Evolutionary conservation across 768 basidiomycete species (phyloP), one percentile per base, ranked within the genome.

Genomic region (Lentinus brumalis): DNA sequence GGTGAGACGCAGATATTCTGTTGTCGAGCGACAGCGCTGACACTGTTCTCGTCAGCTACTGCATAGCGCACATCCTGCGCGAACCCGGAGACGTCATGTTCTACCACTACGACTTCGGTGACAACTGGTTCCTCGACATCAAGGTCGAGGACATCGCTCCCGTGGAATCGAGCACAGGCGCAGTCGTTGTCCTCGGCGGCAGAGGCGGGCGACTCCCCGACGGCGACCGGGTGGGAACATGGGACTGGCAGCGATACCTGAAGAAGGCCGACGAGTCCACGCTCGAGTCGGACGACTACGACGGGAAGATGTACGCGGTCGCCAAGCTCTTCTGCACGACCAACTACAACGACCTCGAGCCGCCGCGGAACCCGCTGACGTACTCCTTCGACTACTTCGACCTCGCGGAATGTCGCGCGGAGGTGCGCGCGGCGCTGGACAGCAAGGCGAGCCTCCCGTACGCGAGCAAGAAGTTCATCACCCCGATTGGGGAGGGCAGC

Each of bases 41-140:
- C 42, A 5, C 6, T 15, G 5, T 12, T 14, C 41, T 42, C 14
- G 5, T 12, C 60, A 61, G 60, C 2, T 61, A 47, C n/a, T 46
- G 12, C 5, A 40, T 61, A 21, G 60, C 54, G 29, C 60, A 61
- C 29, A 30, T 61, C 49, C 26, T 61, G 12, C 60, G 18, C 4
- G 21, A 46, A 11, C 49, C 47, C 2, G 60, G 55, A 4, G 40
- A 61, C n/a, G 50, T 42, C 14, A 56, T 61, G 30, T 47, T 47
- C 5, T 51, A 56, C 41, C 55, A 56, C 11, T 61, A 61, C 50
- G 60, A 61, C 50, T 61, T 61, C 18, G 56, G 60, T 21, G 60
- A 61, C 32, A 56, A 61, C 44, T 61, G 60, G 60, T 51, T 40
- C 14, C 49, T 61, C 35, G 41, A 39, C 32, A 61, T 61, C 49